phyloP scores from a whole-genome alignment of 2,329 filamentous ascomycete genomes.

The Penicillium sp. region DNA sequence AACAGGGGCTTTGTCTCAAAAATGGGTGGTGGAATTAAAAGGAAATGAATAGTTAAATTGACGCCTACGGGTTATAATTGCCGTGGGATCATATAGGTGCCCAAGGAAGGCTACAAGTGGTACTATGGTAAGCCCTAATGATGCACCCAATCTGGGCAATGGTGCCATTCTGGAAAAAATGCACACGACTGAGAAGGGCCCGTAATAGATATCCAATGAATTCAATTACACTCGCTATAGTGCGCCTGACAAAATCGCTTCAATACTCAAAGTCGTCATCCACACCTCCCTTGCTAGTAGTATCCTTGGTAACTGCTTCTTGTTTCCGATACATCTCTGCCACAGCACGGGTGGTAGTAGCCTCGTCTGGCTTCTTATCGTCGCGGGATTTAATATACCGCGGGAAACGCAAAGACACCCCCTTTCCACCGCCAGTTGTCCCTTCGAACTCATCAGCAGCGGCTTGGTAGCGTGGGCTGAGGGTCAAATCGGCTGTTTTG shows the following conservation, averaged over 20 bases:
- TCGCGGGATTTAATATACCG: slow-evolving; percentile 88
- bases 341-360: slow-evolving; percentile 78
- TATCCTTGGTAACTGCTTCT: slow-evolving; percentile 81
- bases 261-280: slow-evolving; percentile 99
- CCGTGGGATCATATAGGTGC: background rate
- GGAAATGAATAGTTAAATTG: background rate
- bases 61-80: background rate
- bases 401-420: slow-evolving; percentile 86
- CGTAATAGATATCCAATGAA: background rate
- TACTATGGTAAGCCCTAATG: background rate
- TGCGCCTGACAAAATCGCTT: slow-evolving; percentile 2
- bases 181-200: background rate
- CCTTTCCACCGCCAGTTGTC: slow-evolving; percentile 64
- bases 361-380: slow-evolving; percentile 92
- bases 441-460: slow-evolving; percentile 78
- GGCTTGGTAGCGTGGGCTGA: slow-evolving; percentile 92
- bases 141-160: background rate
- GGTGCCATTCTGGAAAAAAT: background rate
- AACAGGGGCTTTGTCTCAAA: background rate
- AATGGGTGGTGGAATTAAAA: background rate
- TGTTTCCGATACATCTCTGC: slow-evolving; percentile 97
- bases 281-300: slow-evolving; percentile 79
- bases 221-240: slow-evolving; percentile 7
- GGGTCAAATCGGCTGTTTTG: slow-evolving; percentile 89
- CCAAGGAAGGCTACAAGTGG: background rate